Base-by-base conservation (phyloP, 352 stramenopile species). In the Phytophthora tentaculata region DNA sequence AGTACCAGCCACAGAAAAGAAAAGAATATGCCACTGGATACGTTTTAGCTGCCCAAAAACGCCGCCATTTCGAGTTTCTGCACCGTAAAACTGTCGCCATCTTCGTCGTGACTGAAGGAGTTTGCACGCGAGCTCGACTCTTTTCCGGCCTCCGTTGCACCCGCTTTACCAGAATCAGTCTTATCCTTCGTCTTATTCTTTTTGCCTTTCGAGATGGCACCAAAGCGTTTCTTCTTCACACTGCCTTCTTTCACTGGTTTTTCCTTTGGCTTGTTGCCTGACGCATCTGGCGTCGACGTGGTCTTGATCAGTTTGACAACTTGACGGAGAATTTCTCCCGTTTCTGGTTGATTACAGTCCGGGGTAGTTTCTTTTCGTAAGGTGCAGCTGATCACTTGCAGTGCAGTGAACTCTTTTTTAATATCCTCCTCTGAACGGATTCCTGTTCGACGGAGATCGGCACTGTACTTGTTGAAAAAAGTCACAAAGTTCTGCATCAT, bases 31-130 rank as follows among this genome's bases (percentile, higher is more conserved):
- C n/a, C n/a, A n/a, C n/a, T n/a, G n/a, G n/a, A n/a, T n/a, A n/a
- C 29, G 16, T 37, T 70, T 52, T 69, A 79, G 56, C 28, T 69
- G 17, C 84, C 76, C 6, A 93, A 71, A 67, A 95, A 95, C 16
- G 80, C 80, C 17, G 80, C 70, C 84, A 91, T 95, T 59, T 92
- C 85, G 56, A 91, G 81, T 23, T 81, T 90, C 49, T 94, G 83
- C 14, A 94, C 86, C 22, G 79, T 77, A 61, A 93, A 93, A 23
- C 68, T 79, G 48, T 89, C 82, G 22, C 58, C 52, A 20, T 90
- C 75, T 2, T 69, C 45, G 24, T 79, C 66, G 17, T 69, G 79
- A 14, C 69, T 78, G 58, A 88, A 83, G 5, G 80, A 81, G 51
- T 52, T 74, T 29, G 76, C 78, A 22, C 71, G 69, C 3, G 76